A percentile compares a stretch with the other conserved stretches of the same genome.
phyloP scores from a whole-genome alignment of 495 filamentous ascomycete species.

The Penicillium paxilli region DNA sequence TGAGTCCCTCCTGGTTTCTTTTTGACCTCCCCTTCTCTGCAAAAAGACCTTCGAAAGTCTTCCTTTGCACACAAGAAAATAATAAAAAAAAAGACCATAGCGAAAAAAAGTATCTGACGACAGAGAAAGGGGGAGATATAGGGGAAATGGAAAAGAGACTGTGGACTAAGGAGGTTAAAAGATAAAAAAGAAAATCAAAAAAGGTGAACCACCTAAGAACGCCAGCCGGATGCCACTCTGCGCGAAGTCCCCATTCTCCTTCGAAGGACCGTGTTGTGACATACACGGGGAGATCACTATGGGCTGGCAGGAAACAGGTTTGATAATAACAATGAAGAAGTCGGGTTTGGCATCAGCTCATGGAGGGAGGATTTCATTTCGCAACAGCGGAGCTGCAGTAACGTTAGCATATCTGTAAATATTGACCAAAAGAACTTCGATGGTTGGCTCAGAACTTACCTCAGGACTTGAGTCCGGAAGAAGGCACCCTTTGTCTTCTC shows the following conservation, averaged over 20 bases:
- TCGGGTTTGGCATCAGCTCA: conserved; percentile 32
- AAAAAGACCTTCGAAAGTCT: conserved; percentile 10
- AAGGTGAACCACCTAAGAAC: conserved; percentile 48
- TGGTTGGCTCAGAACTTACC: conserved; percentile 25
- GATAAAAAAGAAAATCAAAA: conserved; percentile 39
- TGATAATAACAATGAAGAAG: conserved; percentile 36
- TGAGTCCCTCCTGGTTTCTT: conserved; percentile 8
- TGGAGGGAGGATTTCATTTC: conserved; percentile 38
- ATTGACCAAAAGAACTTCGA: not conserved
- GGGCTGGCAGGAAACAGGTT: conserved; percentile 40
- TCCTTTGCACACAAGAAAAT: conserved; percentile 14
- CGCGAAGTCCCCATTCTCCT: conserved; percentile 36
- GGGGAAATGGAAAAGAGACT: conserved; percentile 24
- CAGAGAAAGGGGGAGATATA: conserved; percentile 10
- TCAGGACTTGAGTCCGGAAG: conserved; percentile 81
- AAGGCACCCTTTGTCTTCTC: conserved; percentile 94
- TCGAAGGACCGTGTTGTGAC: conserved; percentile 37
- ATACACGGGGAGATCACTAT: conserved; percentile 40
- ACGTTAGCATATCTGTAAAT: conserved; percentile 6
- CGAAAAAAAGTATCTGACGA: conserved; percentile 3
- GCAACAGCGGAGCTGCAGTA: conserved; percentile 45
- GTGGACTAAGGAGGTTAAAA: conserved; percentile 30
- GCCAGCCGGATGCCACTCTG: conserved; percentile 53
- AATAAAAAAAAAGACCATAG: conserved; percentile 6
- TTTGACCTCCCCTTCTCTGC: conserved; percentile 11